Percentiles rank a stretch among this genome's conserved stretches.
phyloP scores from a whole-genome alignment of 495 filamentous ascomycete species.

The Hypomontagnella submonticulosa region DNA sequence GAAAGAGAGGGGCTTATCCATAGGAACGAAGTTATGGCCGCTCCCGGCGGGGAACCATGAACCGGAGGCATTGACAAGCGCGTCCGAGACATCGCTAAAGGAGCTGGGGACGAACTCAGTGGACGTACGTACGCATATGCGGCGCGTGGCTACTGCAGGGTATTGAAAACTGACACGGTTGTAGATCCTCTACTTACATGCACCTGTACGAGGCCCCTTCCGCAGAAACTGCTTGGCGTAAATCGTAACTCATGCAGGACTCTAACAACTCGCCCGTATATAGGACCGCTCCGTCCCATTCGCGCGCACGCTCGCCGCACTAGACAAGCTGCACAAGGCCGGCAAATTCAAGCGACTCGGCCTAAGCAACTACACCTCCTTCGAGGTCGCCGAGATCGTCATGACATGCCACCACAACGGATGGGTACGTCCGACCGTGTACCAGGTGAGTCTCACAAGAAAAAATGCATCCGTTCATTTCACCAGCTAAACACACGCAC shows the following conservation, averaged over 20 bases:
- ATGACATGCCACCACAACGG: slow-evolving; percentile 75
- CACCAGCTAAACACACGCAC: too few relatives aligned
- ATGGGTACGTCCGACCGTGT: slow-evolving; percentile 72
- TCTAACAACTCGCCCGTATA: background rate
- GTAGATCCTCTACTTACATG: slow-evolving; percentile 82
- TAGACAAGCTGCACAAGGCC: slow-evolving; percentile 77
- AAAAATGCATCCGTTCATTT: too few relatives aligned
- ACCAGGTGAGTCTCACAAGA: slow-evolving; percentile 62
- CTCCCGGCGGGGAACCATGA: slow-evolving; percentile 44
- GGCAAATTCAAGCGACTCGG: slow-evolving; percentile 84
- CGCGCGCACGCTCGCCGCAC: slow-evolving; percentile 72
- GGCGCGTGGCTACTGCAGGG: background rate
- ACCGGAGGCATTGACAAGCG: slow-evolving; percentile 37
- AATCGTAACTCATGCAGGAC: background rate
- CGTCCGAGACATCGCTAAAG: slow-evolving; percentile 70
- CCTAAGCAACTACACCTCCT: slow-evolving; percentile 81
- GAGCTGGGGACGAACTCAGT: slow-evolving; percentile 77
- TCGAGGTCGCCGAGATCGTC: slow-evolving; percentile 85
- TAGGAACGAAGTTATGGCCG: slow-evolving; percentile 75
- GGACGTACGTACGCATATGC: slow-evolving; percentile 55
- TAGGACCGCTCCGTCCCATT: slow-evolving; percentile 76
- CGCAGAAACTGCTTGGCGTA: too few relatives aligned
- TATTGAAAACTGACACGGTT: slow-evolving; percentile 8
- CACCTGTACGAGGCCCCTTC: slow-evolving; percentile 53
- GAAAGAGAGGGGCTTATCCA: slow-evolving; percentile 76